Conservation (phyloP, 768 basidiomycete species). For the Termitomyces eurrhizus region DNA sequence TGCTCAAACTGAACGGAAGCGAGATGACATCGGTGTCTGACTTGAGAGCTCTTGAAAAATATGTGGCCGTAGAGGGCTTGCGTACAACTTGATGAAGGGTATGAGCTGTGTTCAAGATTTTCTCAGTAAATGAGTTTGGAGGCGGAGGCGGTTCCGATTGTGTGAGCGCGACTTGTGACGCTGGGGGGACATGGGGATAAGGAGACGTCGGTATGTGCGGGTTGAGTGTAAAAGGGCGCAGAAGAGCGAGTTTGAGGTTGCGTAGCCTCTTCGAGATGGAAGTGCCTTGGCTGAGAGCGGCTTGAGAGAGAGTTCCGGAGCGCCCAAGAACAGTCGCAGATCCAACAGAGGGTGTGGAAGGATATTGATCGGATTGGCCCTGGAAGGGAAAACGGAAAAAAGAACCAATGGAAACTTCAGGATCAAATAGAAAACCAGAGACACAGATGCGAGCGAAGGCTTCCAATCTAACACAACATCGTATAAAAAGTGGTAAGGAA, state of each 20-base stretch:
- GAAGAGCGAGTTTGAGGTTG: constrained; percentile 40
- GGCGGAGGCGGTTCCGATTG: constrained; percentile 19
- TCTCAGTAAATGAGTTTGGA: constrained; percentile 29
- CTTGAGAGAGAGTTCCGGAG: constrained; percentile 21
- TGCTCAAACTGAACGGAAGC: constrained; percentile 59
- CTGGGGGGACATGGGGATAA: constrained; percentile 18
- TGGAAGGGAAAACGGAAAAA: constrained; percentile 40
- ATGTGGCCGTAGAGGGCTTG: constrained; percentile 44
- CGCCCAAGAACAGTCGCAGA: constrained; percentile 24
- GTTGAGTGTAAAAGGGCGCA: constrained; percentile 52
- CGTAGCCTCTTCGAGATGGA: constrained; percentile 44
- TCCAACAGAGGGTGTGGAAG: constrained; percentile 23
- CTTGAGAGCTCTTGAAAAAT: constrained; percentile 45
- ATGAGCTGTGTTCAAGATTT: constrained; percentile 27
- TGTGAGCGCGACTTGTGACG: constrained; percentile 25
- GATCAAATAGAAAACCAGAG: constrained; percentile 85
- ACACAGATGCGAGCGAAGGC: constrained; percentile 85
- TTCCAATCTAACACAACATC: constrained; percentile 58
- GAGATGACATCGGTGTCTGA: constrained; percentile 44
- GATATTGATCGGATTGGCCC: constrained; percentile 25
- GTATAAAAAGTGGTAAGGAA: constrained; percentile 3
- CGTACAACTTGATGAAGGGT: constrained; percentile 36
- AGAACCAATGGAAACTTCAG: constrained; percentile 56
- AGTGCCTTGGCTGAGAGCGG: constrained; percentile 39
- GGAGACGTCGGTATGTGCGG: constrained; percentile 23